Percentiles rank a stretch among this genome's conserved stretches.
Conservation (phyloP, 495 filamentous ascomycete genomes). For the Lentithecium fluviatile region DNA sequence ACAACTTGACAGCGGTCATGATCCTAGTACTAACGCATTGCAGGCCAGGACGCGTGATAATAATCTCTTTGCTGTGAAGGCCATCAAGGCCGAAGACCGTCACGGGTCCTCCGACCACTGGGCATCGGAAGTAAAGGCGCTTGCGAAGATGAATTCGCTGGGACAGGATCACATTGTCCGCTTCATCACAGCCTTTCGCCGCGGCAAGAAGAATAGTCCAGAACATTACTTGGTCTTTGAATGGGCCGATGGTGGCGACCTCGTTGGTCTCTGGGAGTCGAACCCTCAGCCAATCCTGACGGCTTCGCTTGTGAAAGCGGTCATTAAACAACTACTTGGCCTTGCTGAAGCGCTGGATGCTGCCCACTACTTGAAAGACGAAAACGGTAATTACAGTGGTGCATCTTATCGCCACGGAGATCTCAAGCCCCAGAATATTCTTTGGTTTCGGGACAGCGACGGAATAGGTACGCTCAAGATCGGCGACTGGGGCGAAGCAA, state of each 20-base stretch:
- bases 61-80: neutral
- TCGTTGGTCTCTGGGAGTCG: neutral
- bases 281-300: neutral
- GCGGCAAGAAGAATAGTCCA: neutral
- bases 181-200: neutral
- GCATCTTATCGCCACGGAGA: conserved; percentile 7
- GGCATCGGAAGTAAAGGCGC: neutral
- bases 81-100: neutral
- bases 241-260: neutral
- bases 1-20: too few species aligned
- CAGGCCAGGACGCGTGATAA: too few species aligned
- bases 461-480: neutral
- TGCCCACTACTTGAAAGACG: neutral
- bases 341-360: neutral
- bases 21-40: too few species aligned
- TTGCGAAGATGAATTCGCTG: neutral
- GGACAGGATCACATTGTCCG: neutral
- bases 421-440: conserved; percentile 10
- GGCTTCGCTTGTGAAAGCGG: neutral
- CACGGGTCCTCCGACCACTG: neutral
- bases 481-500: neutral
- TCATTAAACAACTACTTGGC: neutral
- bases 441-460: neutral
- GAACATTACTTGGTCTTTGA: neutral
- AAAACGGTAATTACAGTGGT: neutral